These are phyloP conservation scores for Paragyromitra xinjiangensis DNA, from an alignment of 495 filamentous ascomycete genomes.

Conservation along the genomic window DNA sequence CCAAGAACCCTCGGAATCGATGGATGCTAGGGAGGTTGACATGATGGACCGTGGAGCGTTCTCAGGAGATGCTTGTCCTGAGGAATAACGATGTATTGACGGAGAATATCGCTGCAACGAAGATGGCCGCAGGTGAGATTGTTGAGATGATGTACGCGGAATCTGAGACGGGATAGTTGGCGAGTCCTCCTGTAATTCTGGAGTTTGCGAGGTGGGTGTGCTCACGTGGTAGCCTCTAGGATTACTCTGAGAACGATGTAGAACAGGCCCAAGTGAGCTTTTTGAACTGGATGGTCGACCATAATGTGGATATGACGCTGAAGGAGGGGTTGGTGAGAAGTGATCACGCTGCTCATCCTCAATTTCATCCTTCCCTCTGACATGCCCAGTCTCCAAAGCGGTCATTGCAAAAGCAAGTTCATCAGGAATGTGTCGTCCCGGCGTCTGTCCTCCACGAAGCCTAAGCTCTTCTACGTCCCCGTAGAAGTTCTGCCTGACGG, in stretches of 20 bases:
- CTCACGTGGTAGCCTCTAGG: constrained; percentile 9
- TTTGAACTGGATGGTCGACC: constrained; percentile 54
- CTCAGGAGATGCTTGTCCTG: constrained; percentile 54
- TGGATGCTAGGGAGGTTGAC: constrained; percentile 57
- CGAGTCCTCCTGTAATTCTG: constrained; percentile 45
- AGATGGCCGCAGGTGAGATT: constrained; percentile 43
- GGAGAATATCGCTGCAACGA: constrained; percentile 52
- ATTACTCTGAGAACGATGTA: constrained; percentile 35
- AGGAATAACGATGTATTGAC: constrained; percentile 48
- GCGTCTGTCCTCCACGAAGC: constrained; percentile 50
- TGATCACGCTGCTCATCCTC: constrained; percentile 52
- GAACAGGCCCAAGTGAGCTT: constrained; percentile 45
- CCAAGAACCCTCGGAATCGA: constrained; percentile 58
- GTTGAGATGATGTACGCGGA: constrained; percentile 51
- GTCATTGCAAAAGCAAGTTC: constrained; percentile 56
- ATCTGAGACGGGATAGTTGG: constrained; percentile 46
- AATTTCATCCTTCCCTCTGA: constrained; percentile 45
- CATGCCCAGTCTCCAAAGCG: constrained; percentile 53
- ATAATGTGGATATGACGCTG: constrained; percentile 47
- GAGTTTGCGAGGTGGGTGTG: constrained; percentile 33
- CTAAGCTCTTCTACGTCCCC: constrained; percentile 47
- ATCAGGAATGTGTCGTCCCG: constrained; percentile 50
- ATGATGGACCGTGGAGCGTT: constrained; percentile 51
- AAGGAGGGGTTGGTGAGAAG: constrained; percentile 45
- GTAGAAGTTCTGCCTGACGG: constrained; percentile 14